Evolutionary conservation across 2,329 filamentous ascomycete genomes (phyloP), one percentile per base, ranked within the genome.

Genomic region (Fusarium miscanthi): DNA sequence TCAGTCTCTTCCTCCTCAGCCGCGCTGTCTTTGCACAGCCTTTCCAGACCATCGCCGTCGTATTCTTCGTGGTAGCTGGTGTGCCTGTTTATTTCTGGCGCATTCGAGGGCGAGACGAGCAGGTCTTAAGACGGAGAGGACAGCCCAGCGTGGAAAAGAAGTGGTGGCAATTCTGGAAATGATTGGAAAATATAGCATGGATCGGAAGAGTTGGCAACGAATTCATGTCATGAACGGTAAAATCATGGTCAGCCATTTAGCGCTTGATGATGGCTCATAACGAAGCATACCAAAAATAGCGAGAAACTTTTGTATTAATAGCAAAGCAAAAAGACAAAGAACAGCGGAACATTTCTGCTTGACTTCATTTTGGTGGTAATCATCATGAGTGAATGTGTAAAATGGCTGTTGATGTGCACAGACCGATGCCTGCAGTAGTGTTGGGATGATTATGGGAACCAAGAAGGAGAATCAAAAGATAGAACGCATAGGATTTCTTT

Each of bases 1-100:
- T 99, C 42, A 97, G 94, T 80, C 82, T 99, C 73, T 99, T 99
- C 80, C 82, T 99, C 73, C 88, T 99, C 45, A 95, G 91, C 78
- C 87, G 96, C 56, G 94, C 95, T 7, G 91, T 98, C 19, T 96
- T 99, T 79, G 93, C 94, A 37, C 92, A 97, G 82, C 96, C 96
- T 8, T 77, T 97, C 57, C 95, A 99, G 86, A 97, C 95, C 1
- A 80, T 97, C 30, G 89, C 95, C 27, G 96, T 99, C 12, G 85
- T 98, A 10, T 91, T 85, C 0, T 99, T 98, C 78, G 93, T 98
- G 66, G 85, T 92, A 8, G 91, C 90, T 0, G 96, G 96, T 2
- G 85, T 98, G 41, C 93, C 94, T 0, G 89, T 98, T 33, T 99
- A 95, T 82, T 97, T 93, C 80, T 97, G 92, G 90, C 89, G 94